Evolutionary conservation across 495 filamentous ascomycete genomes (phyloP).

Genomic region (Hypoxylon subgilvum): DNA sequence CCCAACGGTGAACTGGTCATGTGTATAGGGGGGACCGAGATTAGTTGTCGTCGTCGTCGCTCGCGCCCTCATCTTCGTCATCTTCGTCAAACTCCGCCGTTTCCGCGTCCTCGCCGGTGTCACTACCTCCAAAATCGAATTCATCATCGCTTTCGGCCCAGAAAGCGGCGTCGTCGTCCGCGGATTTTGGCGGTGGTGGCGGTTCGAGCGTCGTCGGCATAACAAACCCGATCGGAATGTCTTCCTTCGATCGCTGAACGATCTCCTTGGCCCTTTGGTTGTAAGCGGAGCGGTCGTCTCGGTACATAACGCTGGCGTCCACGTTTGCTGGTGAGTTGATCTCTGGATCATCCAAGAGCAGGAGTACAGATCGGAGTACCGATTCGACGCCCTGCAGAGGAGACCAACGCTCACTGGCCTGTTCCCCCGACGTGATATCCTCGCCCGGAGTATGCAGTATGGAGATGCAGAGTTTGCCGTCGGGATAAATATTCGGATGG

Average conservation of each 20-base stretch:
- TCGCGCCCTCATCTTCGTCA: constrained; percentile 53
- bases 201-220: constrained; percentile 77
- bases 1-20: constrained; percentile 15
- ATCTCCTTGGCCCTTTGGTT: constrained; percentile 70
- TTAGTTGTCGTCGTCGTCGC: constrained; percentile 52
- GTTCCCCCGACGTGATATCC: constrained; percentile 88
- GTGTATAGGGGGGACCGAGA: constrained; percentile 4
- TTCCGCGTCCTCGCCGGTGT: constrained; percentile 63
- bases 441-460: constrained; percentile 93
- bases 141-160: constrained; percentile 86
- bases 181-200: constrained; percentile 65
- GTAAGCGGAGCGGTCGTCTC: constrained; percentile 71
- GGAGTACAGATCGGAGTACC: constrained; percentile 88
- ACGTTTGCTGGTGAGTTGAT: constrained; percentile 93
- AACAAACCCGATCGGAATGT: constrained; percentile 79
- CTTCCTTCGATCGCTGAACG: constrained; percentile 73
- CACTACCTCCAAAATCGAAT: constrained; percentile 77
- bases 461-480: constrained; percentile 93
- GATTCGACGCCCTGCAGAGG: constrained; percentile 92
- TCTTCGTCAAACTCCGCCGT: constrained; percentile 64
- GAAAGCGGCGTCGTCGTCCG: constrained; percentile 75
- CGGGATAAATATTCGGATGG: constrained; percentile 92
- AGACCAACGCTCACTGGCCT: constrained; percentile 87
- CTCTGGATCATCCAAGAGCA: constrained; percentile 94
- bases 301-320: constrained; percentile 84